Conservation (phyloP, 495 filamentous ascomycete species). For the Aspergillus bridgeri region DNA sequence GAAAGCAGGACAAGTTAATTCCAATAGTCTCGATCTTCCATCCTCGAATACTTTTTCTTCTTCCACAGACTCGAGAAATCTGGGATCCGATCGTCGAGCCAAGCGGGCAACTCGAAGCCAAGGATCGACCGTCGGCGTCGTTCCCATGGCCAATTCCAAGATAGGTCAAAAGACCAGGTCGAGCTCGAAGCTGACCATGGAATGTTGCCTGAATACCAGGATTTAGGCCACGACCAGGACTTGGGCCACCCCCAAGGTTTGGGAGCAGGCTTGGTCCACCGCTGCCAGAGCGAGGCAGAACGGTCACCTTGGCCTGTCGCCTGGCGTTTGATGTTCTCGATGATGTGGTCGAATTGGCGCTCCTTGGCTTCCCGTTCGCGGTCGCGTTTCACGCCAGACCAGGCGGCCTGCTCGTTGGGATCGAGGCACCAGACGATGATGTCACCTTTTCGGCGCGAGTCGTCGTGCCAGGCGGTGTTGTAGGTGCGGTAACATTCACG, state of each 20-base stretch:
- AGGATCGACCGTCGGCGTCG: constrained; percentile 10
- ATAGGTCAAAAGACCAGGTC: constrained; percentile 14
- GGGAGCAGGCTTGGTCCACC: constrained; percentile 16
- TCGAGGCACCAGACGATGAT: constrained; percentile 76
- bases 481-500: constrained; percentile 66
- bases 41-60: constrained; percentile 1
- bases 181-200: background rate
- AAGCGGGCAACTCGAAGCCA: constrained; percentile 14
- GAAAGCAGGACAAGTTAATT: background rate
- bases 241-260: background rate
- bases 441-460: constrained; percentile 78
- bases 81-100: background rate
- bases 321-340: constrained; percentile 28
- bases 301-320: background rate
- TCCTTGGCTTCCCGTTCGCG: constrained; percentile 27
- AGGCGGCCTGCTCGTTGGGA: constrained; percentile 32
- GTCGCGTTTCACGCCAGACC: constrained; percentile 25
- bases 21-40: constrained; percentile 1
- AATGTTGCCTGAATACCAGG: no score
- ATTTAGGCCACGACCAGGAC: background rate
- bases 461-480: constrained; percentile 85
- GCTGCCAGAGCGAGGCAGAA: constrained; percentile 1
- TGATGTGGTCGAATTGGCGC: constrained; percentile 36
- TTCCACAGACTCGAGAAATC: background rate
- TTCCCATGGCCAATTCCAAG: constrained; percentile 30